A percentile compares a stretch with the other conserved stretches of the same genome.
These are phyloP conservation scores for Fusarium sp. DNA, from an alignment of 2,329 filamentous ascomycete genomes.

Conservation along the genomic window DNA sequence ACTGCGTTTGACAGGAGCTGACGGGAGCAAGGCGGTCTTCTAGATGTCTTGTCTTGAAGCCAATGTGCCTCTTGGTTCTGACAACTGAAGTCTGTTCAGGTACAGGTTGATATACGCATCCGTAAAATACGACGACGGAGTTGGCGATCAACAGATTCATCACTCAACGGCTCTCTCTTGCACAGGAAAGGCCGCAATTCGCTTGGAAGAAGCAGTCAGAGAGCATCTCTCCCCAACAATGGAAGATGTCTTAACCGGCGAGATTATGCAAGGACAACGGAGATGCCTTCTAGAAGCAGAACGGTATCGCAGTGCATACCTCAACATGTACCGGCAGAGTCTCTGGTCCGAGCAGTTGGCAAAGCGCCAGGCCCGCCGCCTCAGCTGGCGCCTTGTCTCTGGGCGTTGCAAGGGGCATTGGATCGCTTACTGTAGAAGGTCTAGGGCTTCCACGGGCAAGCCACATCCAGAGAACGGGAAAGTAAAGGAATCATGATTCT, in stretches of 20 bases:
- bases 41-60: conserved; percentile 4
- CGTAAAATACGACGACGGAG: conserved; percentile 7
- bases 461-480: conserved; percentile 21
- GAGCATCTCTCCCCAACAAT: conserved; percentile 1
- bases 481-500: conserved; percentile 23
- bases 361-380: conserved; percentile 1
- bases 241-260: conserved; percentile 24
- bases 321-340: conserved; percentile 20
- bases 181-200: conserved; percentile 20
- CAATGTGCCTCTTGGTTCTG: conserved; percentile 19
- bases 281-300: conserved; percentile 34
- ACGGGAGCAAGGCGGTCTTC: neutral
- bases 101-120: conserved; percentile 30
- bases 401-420: conserved; percentile 33
- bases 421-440: conserved; percentile 1
- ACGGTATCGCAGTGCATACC: conserved; percentile 12
- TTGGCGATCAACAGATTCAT: conserved; percentile 19
- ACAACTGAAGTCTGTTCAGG: neutral
- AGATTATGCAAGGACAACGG: conserved; percentile 16
- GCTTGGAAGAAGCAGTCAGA: conserved; percentile 1
- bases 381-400: neutral
- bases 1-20: neutral
- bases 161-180: conserved; percentile 3
- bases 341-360: conserved; percentile 13
- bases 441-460: conserved; percentile 28